Conservation (phyloP, 1,139 yeast genomes). For the Lodderomyces pseudojiufengensis region DNA sequence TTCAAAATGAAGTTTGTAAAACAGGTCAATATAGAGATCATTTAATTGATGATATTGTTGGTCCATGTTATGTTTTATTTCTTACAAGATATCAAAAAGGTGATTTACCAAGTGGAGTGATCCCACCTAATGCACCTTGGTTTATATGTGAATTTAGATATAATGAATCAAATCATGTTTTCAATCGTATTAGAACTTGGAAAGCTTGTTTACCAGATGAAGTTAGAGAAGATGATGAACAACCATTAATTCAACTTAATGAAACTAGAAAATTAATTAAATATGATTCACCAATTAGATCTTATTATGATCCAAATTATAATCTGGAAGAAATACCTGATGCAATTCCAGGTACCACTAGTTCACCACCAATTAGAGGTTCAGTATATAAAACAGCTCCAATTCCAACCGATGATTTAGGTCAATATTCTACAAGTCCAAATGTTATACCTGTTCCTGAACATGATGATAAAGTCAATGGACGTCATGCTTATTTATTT, state of each 20-base stretch:
- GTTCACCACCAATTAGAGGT: slow-evolving; percentile 90
- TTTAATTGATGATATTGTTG: slow-evolving; percentile 78
- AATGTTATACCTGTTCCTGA: slow-evolving; percentile 53
- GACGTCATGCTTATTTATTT: slow-evolving; percentile 41
- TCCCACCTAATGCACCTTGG: slow-evolving; percentile 74
- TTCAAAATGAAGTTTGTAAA: slow-evolving; percentile 91
- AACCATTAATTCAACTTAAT: slow-evolving; percentile 55
- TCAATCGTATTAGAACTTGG: slow-evolving; percentile 96
- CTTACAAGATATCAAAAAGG: slow-evolving; percentile 94
- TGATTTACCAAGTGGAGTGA: slow-evolving; percentile 67
- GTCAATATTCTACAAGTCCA: slow-evolving; percentile 59
- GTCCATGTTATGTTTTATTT: slow-evolving; percentile 92
- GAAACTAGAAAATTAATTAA: slow-evolving; percentile 67
- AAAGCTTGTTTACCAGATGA: slow-evolving; percentile 98
- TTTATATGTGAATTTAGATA: slow-evolving; percentile 94
- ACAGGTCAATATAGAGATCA: slow-evolving; percentile 97
- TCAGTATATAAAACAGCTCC: slow-evolving; percentile 79
- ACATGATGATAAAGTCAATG: slow-evolving; percentile 49
- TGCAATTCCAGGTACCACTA: slow-evolving; percentile 68
- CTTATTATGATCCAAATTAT: slow-evolving; percentile 71
- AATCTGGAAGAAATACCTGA: slow-evolving; percentile 72
- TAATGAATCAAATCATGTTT: slow-evolving; percentile 83
- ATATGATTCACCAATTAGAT: slow-evolving; percentile 79
- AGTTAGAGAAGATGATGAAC: slow-evolving; percentile 81
- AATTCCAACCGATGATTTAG: slow-evolving; percentile 72